Base-by-base conservation (phyloP, 2,329 filamentous ascomycete genomes). In the Calonectria multiphialidica region DNA sequence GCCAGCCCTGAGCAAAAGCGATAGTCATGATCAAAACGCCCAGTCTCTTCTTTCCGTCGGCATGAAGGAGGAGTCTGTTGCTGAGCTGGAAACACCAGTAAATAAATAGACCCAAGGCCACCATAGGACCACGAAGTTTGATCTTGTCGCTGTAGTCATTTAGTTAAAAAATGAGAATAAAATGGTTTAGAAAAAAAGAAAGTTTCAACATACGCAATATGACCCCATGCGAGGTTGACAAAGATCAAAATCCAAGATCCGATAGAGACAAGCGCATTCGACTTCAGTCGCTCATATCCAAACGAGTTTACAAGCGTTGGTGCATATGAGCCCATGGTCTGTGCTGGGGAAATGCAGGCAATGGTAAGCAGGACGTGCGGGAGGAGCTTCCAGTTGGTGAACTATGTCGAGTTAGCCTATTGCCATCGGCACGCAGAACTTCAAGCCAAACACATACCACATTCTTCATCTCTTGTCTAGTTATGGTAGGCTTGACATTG, bases 301-400 rank as follows among this genome's bases (percentile, higher is more conserved):
- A 84, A 84, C 0, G 80, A 80, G 15, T 71, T 75, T 4, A 84
- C 82, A 74, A 78, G 73, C 2, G 72, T 78, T 7, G 76, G 76
- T 2, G 75, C 71, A 49, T 78, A 78, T 1, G 76, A 76, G 0
- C 74, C 5, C 69, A 78, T 77, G 0, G 72, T 77, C 12, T 37
- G 63, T 5, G 74, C 74, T 2, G 74, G 75, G 0, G 72, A 71
- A 18, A 77, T 73, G 49, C 75, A 75, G 15, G 70, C 66, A 35
- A 77, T 71, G 9, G 76, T 77, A 0, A 75, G 64, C 3, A 78
- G 53, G 40, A 84, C 45, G 55, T 85, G 83, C 4, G 83, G 80
- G 9, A 84, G 72, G 8, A 85, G 77, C 23, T 72, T 79, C 83
- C 82, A 84, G 75, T 84, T 84, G 16, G 82, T 83, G 18, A 84